Evolutionary conservation across 148 eudicot species (phyloP).

Genomic region (Euryodendron excelsum): DNA sequence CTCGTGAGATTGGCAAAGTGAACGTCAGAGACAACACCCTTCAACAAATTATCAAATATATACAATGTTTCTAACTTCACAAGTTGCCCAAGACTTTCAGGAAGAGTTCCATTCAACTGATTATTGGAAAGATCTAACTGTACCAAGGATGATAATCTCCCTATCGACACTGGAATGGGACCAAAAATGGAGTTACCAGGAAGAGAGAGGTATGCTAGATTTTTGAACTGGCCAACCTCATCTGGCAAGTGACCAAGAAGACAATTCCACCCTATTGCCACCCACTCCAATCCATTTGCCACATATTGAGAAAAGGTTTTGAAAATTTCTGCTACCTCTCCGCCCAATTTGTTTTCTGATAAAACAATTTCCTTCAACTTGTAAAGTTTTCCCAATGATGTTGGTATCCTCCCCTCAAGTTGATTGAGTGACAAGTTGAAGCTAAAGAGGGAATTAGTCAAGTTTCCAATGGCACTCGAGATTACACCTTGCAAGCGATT

Average conservation of each 20-base stretch:
- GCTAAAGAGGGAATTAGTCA: slow-evolving; percentile 5
- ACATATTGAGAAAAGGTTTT: not conserved
- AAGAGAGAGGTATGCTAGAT: not conserved
- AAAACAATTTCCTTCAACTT: not conserved
- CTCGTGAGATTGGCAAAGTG: slow-evolving; percentile 27
- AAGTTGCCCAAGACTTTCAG: slow-evolving; percentile 23
- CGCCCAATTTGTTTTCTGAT: not conserved
- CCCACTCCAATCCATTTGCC: not conserved
- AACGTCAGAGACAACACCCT: slow-evolving; percentile 18
- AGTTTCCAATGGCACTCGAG: slow-evolving; percentile 15
- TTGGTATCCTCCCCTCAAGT: slow-evolving; percentile 17
- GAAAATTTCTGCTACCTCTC: slow-evolving; percentile 10
- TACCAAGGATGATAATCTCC: slow-evolving; percentile 13
- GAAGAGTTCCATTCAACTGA: slow-evolving; percentile 13
- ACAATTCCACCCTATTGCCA: not conserved
- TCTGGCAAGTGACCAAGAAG: slow-evolving; percentile 5
- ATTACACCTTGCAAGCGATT: not conserved
- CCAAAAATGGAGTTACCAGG: not conserved
- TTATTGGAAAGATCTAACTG: not conserved
- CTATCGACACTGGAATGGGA: slow-evolving; percentile 7
- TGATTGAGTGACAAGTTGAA: slow-evolving; percentile 8
- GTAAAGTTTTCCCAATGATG: slow-evolving; percentile 1
- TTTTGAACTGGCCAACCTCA: not conserved
- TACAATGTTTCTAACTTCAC: not conserved
- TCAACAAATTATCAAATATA: not conserved